Conservation (phyloP, 2,329 filamentous ascomycete species). For the Pyrenophora teres region DNA sequence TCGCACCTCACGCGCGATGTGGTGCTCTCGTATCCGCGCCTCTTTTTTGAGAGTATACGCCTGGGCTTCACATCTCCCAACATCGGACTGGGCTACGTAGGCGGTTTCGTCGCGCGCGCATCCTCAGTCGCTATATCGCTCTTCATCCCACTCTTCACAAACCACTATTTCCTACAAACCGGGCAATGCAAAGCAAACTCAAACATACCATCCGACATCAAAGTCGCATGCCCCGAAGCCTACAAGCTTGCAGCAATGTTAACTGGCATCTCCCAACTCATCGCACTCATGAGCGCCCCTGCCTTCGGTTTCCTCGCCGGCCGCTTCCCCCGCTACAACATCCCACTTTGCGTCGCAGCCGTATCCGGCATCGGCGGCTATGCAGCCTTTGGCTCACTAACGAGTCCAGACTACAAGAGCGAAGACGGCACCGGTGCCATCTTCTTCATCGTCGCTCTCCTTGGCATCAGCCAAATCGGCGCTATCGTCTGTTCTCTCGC, state of each 20-base stretch:
- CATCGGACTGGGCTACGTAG: conserved; percentile 86
- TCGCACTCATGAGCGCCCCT: conserved; percentile 83
- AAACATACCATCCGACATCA: conserved; percentile 64
- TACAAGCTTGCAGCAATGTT: conserved; percentile 87
- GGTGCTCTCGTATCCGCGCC: conserved; percentile 60
- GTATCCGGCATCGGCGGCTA: conserved; percentile 79
- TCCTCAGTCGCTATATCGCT: conserved; percentile 94
- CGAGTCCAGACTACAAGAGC: conserved; percentile 75
- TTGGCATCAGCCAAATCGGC: conserved; percentile 93
- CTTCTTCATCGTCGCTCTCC: conserved; percentile 75
- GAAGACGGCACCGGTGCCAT: conserved; percentile 70
- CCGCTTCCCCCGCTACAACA: conserved; percentile 66
- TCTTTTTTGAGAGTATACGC: conserved; percentile 49
- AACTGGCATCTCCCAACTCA: conserved; percentile 85
- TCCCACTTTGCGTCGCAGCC: conserved; percentile 74
- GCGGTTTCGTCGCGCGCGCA: conserved; percentile 91
- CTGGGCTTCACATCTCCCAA: conserved; percentile 76
- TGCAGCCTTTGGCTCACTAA: conserved; percentile 71
- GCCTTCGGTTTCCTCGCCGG: conserved; percentile 86
- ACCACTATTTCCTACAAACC: conserved; percentile 82
- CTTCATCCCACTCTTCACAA: conserved; percentile 91
- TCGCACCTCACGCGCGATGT: conserved; percentile 53
- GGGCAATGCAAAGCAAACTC: conserved; percentile 71
- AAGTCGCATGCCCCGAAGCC: conserved; percentile 80
- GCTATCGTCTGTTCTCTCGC: conserved; percentile 96